These are phyloP conservation scores for Babesia microti DNA, from an alignment of 169 alveolate genomes.

Conservation along the genomic window DNA sequence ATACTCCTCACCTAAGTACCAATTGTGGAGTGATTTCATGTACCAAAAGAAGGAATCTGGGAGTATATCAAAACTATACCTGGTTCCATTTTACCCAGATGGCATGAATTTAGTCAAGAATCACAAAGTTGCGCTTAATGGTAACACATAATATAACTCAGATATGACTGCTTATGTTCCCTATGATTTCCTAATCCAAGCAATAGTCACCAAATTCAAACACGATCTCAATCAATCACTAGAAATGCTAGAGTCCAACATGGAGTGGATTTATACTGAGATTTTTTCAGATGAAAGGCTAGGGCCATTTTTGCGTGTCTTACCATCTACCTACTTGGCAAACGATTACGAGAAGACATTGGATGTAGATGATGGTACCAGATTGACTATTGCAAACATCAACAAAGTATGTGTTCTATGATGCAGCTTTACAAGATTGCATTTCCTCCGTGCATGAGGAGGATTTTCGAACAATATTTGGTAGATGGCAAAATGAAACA, in stretches of 20 bases:
- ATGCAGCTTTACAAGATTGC: slow-evolving; percentile 55
- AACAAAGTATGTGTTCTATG: slow-evolving; percentile 16
- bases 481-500: slow-evolving; percentile 72
- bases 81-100: slow-evolving; percentile 66
- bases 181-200: slow-evolving; percentile 35
- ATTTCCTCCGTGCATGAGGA: slow-evolving; percentile 84
- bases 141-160: slow-evolving; percentile 9
- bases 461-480: slow-evolving; percentile 64
- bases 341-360: slow-evolving; percentile 17
- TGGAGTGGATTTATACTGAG: slow-evolving; percentile 9
- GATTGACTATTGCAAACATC: slow-evolving; percentile 38
- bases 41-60: slow-evolving; percentile 31
- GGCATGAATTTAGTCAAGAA: slow-evolving; percentile 45
- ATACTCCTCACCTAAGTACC: background rate
- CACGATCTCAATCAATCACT: slow-evolving; percentile 36
- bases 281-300: slow-evolving; percentile 30
- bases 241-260: slow-evolving; percentile 25
- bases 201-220: slow-evolving; percentile 37
- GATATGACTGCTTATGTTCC: slow-evolving; percentile 50
- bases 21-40: slow-evolving; percentile 20
- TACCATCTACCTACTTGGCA: slow-evolving; percentile 41
- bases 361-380: slow-evolving; percentile 18
- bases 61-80: slow-evolving; percentile 9
- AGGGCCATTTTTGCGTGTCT: slow-evolving; percentile 24
- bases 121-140: slow-evolving; percentile 32